Percentiles rank a stretch among this genome's conserved stretches.
Conservation (phyloP, 2,329 filamentous ascomycete species). For the Verticillium isaacii region DNA sequence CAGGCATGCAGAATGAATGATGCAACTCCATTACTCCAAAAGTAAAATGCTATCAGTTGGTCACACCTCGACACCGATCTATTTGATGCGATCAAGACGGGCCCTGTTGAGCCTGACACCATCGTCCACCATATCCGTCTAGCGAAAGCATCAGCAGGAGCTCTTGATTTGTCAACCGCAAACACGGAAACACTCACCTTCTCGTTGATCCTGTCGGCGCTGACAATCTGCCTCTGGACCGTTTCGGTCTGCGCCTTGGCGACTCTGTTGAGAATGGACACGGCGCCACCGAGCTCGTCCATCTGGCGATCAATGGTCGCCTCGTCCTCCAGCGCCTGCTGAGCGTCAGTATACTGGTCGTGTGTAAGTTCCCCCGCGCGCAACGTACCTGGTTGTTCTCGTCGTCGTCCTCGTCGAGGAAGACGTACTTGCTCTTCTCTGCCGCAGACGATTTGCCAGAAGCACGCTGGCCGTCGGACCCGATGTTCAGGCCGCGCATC, state of each 20-base stretch:
- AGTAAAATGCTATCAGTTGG: conserved; percentile 11
- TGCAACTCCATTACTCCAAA: background rate
- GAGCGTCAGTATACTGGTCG: too few species aligned
- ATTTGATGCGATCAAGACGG: conserved; percentile 59
- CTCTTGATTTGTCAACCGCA: background rate
- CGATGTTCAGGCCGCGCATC: conserved; percentile 35
- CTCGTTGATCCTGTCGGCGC: conserved; percentile 68
- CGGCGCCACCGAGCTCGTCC: conserved; percentile 66
- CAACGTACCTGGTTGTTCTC: conserved; percentile 35
- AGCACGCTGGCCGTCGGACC: conserved; percentile 17
- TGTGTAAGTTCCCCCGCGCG: too few species aligned
- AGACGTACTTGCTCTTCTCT: conserved; percentile 58
- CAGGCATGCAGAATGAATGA: background rate
- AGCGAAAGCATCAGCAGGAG: conserved; percentile 21
- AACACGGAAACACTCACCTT: conserved; percentile 54
- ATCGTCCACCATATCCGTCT: conserved; percentile 82
- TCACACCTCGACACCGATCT: conserved; percentile 10
- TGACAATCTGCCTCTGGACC: conserved; percentile 69
- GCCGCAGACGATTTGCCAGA: conserved; percentile 15
- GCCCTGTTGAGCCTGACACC: conserved; percentile 75
- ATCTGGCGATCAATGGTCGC: conserved; percentile 52
- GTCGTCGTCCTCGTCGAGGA: conserved; percentile 70
- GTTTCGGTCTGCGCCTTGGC: conserved; percentile 71
- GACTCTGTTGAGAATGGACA: conserved; percentile 66
- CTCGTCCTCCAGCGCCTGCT: conserved; percentile 36